Conservation (phyloP, 306 rosid genomes). For the Sesbania bispinosa region DNA sequence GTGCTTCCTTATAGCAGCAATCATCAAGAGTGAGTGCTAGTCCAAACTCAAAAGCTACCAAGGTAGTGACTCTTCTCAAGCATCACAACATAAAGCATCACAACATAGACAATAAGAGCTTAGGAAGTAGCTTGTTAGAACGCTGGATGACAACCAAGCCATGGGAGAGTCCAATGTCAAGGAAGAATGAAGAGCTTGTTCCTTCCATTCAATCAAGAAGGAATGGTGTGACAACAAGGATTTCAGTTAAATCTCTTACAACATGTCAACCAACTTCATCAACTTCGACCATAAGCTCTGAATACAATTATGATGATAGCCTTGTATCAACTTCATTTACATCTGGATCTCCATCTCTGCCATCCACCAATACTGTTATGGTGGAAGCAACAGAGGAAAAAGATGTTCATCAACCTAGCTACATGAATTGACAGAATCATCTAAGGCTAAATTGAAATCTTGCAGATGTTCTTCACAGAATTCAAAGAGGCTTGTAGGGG, state of each 20-base stretch:
- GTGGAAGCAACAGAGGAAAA: constrained; percentile 39
- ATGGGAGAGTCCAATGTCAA: constrained; percentile 65
- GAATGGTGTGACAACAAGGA: constrained; percentile 65
- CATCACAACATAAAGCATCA: constrained; percentile 39
- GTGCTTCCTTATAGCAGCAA: constrained; percentile 44
- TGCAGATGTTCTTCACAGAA: constrained; percentile 38
- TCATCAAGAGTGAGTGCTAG: constrained; percentile 55
- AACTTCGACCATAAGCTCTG: constrained; percentile 64
- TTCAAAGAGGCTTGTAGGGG: constrained; percentile 33
- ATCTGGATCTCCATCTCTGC: constrained; percentile 44
- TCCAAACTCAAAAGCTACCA: constrained; percentile 49
- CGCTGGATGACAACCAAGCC: constrained; percentile 78
- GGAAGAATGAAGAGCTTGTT: constrained; percentile 42
- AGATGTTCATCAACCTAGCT: constrained; percentile 48
- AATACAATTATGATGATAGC: constrained; percentile 53
- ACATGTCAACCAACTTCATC: constrained; percentile 44
- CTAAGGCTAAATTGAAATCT: constrained; percentile 58
- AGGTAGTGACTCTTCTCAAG: constrained; percentile 37
- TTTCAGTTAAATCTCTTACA: constrained; percentile 45
- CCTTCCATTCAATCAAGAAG: constrained; percentile 41
- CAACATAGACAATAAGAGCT: constrained; percentile 36
- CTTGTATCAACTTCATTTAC: constrained; percentile 51
- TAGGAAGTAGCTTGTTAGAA: constrained; percentile 62
- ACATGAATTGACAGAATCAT: constrained; percentile 70
- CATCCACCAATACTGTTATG: constrained; percentile 27